phyloP scores from a whole-genome alignment of 2,329 filamentous ascomycete species.

The Monosporascus sp. region DNA sequence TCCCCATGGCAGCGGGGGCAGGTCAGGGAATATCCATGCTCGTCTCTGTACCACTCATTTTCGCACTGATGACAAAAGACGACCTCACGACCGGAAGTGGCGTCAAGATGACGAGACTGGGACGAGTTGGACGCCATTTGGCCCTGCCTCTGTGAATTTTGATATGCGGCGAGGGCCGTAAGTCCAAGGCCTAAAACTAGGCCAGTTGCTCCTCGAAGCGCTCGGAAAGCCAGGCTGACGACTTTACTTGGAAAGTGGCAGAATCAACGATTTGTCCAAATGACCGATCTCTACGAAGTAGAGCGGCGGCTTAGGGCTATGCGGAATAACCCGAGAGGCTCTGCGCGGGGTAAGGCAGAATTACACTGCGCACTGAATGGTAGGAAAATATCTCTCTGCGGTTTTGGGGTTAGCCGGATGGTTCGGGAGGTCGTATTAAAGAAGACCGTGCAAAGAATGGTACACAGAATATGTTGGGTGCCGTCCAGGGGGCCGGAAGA shows the following conservation, averaged over 20 bases:
- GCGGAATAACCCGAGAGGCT: background rate
- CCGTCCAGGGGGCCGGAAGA: background rate
- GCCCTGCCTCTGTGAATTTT: conserved; percentile 39
- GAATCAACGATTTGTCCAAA: background rate
- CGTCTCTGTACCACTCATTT: conserved; percentile 74
- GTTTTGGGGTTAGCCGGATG: background rate
- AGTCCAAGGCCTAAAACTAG: conserved; percentile 56
- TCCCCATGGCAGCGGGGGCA: conserved; percentile 79
- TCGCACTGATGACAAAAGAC: conserved; percentile 82
- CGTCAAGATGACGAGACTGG: conserved; percentile 40
- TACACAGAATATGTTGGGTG: background rate
- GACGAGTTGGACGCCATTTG: conserved; percentile 32
- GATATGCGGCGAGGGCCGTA: conserved; percentile 51
- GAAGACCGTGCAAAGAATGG: background rate
- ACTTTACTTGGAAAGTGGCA: conserved; percentile 15
- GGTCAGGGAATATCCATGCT: conserved; percentile 51
- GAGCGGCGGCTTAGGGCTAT: background rate
- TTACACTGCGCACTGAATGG: background rate
- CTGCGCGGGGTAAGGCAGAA: background rate
- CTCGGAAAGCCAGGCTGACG: conserved; percentile 52
- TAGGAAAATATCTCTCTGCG: background rate
- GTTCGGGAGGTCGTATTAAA: background rate
- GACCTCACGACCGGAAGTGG: conserved; percentile 56
- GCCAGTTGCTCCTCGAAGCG: conserved; percentile 44
- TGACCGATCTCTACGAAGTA: background rate